phyloP scores from a whole-genome alignment of 1,139 yeast genomes.

The Pichia sp. region DNA sequence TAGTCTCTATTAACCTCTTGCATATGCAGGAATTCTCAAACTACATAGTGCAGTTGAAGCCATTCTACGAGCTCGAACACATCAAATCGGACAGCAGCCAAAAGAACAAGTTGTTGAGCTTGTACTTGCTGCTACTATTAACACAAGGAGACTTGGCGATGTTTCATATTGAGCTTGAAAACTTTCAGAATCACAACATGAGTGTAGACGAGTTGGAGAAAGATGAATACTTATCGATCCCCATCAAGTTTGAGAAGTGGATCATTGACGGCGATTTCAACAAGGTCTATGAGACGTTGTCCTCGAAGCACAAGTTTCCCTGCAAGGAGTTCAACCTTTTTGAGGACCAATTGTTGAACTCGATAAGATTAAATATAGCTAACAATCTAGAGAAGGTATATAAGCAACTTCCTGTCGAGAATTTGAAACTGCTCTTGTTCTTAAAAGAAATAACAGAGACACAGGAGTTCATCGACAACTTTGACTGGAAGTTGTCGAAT shows the following conservation, averaged over 20 bases:
- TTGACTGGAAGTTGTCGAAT: conserved; percentile 61
- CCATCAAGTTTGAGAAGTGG: conserved; percentile 86
- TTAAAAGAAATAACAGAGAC: conserved; percentile 65
- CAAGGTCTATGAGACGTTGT: conserved; percentile 78
- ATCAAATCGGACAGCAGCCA: conserved; percentile 54
- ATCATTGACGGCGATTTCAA: conserved; percentile 96
- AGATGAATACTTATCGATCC: conserved; percentile 66
- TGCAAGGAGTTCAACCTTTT: conserved; percentile 59
- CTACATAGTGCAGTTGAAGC: conserved; percentile 69
- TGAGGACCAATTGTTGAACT: conserved; percentile 60
- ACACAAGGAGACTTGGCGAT: conserved; percentile 81
- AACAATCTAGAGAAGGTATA: conserved; percentile 79
- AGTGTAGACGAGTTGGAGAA: conserved; percentile 54
- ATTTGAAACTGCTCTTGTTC: conserved; percentile 78
- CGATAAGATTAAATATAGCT: conserved; percentile 86
- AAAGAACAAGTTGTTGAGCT: conserved; percentile 71
- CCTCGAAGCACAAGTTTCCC: conserved; percentile 40
- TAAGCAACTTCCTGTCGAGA: conserved; percentile 68
- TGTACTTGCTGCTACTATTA: conserved; percentile 70
- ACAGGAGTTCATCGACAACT: conserved; percentile 53
- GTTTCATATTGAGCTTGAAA: conserved; percentile 87
- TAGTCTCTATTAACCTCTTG: conserved; percentile 62
- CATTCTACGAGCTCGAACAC: conserved; percentile 54
- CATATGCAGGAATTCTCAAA: conserved; percentile 67
- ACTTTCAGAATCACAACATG: conserved; percentile 50